Conservation (phyloP, 352 stramenopile species). For the Albugo laibachii region DNA sequence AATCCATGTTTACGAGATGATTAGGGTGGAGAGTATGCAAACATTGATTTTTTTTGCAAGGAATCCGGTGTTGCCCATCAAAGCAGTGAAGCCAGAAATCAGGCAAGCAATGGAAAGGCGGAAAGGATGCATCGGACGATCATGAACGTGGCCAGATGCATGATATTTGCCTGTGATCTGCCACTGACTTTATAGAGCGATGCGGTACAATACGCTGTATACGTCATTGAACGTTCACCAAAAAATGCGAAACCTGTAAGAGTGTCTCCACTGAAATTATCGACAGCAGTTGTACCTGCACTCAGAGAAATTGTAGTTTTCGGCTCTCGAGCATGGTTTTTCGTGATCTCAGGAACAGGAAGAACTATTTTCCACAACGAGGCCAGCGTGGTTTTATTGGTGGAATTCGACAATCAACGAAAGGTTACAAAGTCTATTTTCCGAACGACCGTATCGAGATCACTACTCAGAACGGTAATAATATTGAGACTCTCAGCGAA, state of each 20-base stretch:
- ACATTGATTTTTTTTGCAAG: neutral
- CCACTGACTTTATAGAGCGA: neutral
- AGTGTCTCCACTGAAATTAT: neutral
- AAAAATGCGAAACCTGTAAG: neutral
- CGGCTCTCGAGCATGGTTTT: neutral
- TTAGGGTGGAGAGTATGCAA: neutral
- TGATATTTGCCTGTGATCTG: neutral
- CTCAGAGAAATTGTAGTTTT: neutral
- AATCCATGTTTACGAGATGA: neutral
- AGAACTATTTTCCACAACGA: no score
- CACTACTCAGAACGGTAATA: neutral
- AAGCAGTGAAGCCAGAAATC: neutral
- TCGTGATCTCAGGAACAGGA: no score
- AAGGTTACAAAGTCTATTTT: neutral
- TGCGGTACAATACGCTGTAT: neutral
- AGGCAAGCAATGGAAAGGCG: neutral
- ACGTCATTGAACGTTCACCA: neutral
- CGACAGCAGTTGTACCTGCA: neutral
- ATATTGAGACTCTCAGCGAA: neutral
- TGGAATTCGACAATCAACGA: neutral
- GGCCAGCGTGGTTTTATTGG: neutral
- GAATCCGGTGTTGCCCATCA: neutral
- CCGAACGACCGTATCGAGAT: neutral
- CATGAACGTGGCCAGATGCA: neutral
- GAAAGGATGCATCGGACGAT: neutral